Percentiles rank a stretch among this genome's conserved stretches.
phyloP scores from a whole-genome alignment of 2,329 filamentous ascomycete genomes.

The Fusarium mangiferae region DNA sequence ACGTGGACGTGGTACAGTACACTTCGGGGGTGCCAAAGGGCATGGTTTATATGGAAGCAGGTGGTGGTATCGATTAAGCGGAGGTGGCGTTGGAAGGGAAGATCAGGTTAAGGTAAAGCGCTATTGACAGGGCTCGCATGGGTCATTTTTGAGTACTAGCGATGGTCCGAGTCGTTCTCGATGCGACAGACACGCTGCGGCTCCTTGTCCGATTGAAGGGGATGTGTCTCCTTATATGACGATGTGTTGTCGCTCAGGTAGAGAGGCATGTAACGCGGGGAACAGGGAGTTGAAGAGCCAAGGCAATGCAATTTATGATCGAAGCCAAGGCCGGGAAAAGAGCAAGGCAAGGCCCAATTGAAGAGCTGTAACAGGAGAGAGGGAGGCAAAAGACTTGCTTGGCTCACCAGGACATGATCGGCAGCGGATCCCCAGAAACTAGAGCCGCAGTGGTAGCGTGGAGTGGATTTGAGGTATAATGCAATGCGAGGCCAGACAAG shows the following conservation, averaged over 20 bases:
- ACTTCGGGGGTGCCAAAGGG: conserved; percentile 8
- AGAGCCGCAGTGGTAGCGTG: conserved; percentile 25
- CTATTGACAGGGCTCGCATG: conserved; percentile 23
- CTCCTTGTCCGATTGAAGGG: conserved; percentile 24
- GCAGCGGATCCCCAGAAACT: conserved; percentile 33
- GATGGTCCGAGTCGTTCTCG: conserved; percentile 9
- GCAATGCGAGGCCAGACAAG: not conserved
- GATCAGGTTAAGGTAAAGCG: conserved; percentile 39
- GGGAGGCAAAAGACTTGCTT: conserved; percentile 33
- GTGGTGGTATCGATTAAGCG: conserved; percentile 38
- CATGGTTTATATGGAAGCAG: conserved; percentile 28
- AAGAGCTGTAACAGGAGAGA: conserved; percentile 21
- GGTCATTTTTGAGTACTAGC: not conserved
- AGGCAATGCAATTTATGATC: conserved; percentile 17
- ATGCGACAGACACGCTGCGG: conserved; percentile 11
- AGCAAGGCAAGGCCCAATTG: conserved; percentile 8
- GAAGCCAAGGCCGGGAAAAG: conserved; percentile 18
- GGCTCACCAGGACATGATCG: conserved; percentile 43
- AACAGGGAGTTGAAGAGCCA: conserved; percentile 13
- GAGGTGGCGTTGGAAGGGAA: conserved; percentile 41
- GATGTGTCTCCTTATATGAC: conserved; percentile 19
- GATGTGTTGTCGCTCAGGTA: conserved; percentile 21
- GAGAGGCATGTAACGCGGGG: conserved; percentile 31
- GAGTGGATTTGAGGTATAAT: not conserved
- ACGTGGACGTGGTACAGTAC: conserved; percentile 18